These are phyloP conservation scores for Tetrapisispora namnaoensis DNA, from an alignment of 805 yeast genomes.

Conservation along the genomic window DNA sequence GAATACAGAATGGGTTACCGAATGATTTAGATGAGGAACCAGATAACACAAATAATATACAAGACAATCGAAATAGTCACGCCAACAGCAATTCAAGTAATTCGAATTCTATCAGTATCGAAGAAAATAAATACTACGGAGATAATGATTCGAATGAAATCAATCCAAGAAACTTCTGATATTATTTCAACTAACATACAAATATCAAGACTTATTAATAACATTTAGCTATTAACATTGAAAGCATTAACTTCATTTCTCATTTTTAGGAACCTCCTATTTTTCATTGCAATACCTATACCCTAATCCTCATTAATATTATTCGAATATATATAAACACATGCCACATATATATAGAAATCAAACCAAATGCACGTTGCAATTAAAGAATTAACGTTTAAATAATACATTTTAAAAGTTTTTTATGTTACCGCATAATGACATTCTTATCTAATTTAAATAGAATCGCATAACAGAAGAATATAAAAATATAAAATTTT, in stretches of 20 bases:
- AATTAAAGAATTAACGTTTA: no score
- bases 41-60: background rate
- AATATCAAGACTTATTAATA: background rate
- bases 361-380: background rate
- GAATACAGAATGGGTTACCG: background rate
- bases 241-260: background rate
- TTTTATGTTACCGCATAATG: background rate
- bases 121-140: conserved; percentile 1
- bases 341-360: no score
- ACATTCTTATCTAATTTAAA: background rate
- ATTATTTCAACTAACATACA: background rate
- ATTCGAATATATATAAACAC: no score
- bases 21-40: background rate
- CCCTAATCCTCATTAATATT: no score
- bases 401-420: no score
- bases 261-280: background rate
- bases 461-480: background rate
- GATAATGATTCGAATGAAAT: conserved; percentile 10
- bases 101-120: conserved; percentile 1
- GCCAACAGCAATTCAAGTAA: conserved; percentile 1
- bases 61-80: background rate
- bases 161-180: conserved; percentile 12
- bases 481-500: background rate
- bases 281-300: background rate
- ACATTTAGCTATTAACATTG: background rate